A percentile compares a stretch with the other conserved stretches of the same genome.
Conservation (phyloP, 345 rosid genomes). For the Populus ilicifolia region DNA sequence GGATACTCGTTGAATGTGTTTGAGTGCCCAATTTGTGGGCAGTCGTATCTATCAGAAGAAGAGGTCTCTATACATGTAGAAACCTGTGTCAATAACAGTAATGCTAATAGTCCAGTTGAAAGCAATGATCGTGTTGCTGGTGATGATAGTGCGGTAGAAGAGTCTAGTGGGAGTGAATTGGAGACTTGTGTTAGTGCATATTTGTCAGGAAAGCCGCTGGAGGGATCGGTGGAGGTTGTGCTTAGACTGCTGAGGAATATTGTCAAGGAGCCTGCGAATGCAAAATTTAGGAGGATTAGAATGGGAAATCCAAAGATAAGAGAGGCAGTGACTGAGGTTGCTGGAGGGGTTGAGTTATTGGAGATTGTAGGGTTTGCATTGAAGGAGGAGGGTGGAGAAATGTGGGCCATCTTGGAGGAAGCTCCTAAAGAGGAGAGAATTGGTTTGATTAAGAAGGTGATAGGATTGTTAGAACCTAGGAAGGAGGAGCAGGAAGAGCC, state of each 20-base stretch:
- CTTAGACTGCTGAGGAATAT: conserved; percentile 64
- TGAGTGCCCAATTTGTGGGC: conserved; percentile 76
- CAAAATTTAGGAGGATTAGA: conserved; percentile 73
- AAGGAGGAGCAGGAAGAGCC: conserved; percentile 28
- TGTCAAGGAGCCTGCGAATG: conserved; percentile 74
- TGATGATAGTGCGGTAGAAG: conserved; percentile 11
- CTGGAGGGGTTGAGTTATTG: conserved; percentile 74
- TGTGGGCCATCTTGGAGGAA: conserved; percentile 71
- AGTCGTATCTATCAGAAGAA: conserved; percentile 53
- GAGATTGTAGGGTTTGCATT: conserved; percentile 64
- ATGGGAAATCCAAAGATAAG: conserved; percentile 81
- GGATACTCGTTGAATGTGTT: conserved; percentile 66
- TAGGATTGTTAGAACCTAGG: conserved; percentile 47
- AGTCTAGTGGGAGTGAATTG: conserved; percentile 27
- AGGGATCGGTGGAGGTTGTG: conserved; percentile 58
- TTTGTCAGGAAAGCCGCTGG: conserved; percentile 56
- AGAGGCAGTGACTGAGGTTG: conserved; percentile 71
- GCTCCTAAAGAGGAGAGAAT: conserved; percentile 46
- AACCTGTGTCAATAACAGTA: conserved; percentile 39
- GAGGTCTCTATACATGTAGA: conserved; percentile 82
- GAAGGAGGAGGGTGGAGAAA: conserved; percentile 68
- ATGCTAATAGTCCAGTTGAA: neutral
- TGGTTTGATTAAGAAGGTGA: conserved; percentile 40
- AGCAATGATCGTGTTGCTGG: conserved; percentile 15
- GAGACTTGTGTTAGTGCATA: conserved; percentile 50